Evolutionary conservation across 257 asterid species (phyloP), one percentile per base, ranked within the genome.

Genomic region (Solanum raphanifolium): DNA sequence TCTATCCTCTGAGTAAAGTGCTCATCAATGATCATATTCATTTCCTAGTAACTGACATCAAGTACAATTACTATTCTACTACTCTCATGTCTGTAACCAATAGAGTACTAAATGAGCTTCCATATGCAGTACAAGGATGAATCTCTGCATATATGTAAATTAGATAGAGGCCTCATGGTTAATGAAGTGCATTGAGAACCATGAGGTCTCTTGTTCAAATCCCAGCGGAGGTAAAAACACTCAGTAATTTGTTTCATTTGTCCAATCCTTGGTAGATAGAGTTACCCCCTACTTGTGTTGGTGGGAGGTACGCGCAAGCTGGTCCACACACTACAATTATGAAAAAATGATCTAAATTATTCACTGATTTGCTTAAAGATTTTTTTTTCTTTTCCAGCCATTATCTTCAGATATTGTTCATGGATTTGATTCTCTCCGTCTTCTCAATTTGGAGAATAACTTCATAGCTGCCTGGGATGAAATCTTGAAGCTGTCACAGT

Each of bases 371-470:
- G 35, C 83, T 72, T n/a, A 31, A 41, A 13, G n/a, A 55, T 62
- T 36, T 27, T 39, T 34, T 72, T 60, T 62, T 66, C 25, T 83
- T 87, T 87, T 90, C 88, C 94, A 97, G 99, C 93, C 95, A 87
- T 89, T 78, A 48, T 92, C 98, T 88, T 91, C 98, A 83, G 82
- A 83, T 71, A 87, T 81, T 60, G 95, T 93, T 66, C 91, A 92
- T 90, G 98, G 98, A 91, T 97, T 96, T 91, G 92, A 92, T 88
- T 92, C 91, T 58, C 92, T 97, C 62, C 94, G 93, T 73, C 93
- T 94, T 88, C 97, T 97, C 85, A 95, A 97, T 92, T 91, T 97
- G 91, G 99, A 96, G 91, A 92, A 93, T 91, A 97, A 96, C 90
- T 91, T 91, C 76, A 89, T 97, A 92, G 90, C 93, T 46, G 84